These are phyloP conservation scores for Allodekkera sacchari DNA, from an alignment of 805 yeast species.

Conservation along the genomic window DNA sequence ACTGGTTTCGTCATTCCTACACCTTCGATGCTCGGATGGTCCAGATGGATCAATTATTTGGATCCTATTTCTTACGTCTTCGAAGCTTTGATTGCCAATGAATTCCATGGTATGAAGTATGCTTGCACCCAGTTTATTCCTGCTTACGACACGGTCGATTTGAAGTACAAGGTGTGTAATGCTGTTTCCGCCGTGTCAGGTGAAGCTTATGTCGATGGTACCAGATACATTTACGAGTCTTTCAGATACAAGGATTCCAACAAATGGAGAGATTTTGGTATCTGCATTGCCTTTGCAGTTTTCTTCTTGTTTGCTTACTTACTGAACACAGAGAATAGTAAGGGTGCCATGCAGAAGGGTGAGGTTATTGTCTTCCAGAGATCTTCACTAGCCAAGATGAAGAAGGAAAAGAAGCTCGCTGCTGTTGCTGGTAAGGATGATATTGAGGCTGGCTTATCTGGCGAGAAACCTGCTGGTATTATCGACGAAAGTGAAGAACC, in stretches of 20 bases:
- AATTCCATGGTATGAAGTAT: conserved; percentile 39
- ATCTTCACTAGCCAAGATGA: conserved; percentile 37
- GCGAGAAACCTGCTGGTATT: conserved; percentile 19
- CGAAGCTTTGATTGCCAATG: conserved; percentile 51
- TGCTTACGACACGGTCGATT: conserved; percentile 18
- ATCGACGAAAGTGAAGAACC: conserved; percentile 14
- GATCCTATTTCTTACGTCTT: conserved; percentile 52
- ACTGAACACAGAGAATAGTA: conserved; percentile 45
- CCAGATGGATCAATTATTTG: conserved; percentile 55
- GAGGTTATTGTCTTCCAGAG: conserved; percentile 56
- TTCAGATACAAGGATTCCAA: conserved; percentile 47
- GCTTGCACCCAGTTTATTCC: conserved; percentile 44
- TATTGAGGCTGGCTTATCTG: conserved; percentile 18
- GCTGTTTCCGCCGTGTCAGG: conserved; percentile 58
- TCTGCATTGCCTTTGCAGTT: conserved; percentile 44
- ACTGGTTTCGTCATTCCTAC: conserved; percentile 55
- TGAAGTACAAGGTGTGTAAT: conserved; percentile 20
- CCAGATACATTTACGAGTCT: conserved; percentile 39
- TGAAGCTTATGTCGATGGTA: conserved; percentile 44
- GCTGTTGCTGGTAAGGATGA: conserved; percentile 15
- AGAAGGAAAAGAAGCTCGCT: conserved; percentile 28
- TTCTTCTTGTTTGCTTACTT: conserved; percentile 50
- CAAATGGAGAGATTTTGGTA: conserved; percentile 79
- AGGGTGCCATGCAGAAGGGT: conserved; percentile 63
- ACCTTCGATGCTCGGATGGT: conserved; percentile 52